A percentile compares a stretch with the other conserved stretches of the same genome.
phyloP scores from a whole-genome alignment of 2,329 filamentous ascomycete species.

The Pseudocercospora vitis region DNA sequence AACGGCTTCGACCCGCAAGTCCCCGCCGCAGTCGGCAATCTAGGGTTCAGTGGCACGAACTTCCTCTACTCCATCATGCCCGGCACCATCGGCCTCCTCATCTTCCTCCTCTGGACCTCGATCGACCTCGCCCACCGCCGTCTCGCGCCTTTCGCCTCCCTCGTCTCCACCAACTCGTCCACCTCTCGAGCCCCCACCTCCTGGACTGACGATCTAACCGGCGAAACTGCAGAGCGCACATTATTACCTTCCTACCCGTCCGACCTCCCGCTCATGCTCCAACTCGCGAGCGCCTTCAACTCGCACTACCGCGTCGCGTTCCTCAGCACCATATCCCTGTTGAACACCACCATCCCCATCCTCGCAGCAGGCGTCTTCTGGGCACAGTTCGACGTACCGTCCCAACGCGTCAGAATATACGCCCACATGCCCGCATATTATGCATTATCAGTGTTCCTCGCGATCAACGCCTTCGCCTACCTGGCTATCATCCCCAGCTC shows the following conservation, averaged over 20 bases:
- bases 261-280: conserved; percentile 62
- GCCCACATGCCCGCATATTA: conserved; percentile 70
- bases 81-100: conserved; percentile 63
- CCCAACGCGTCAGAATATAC: conserved; percentile 62
- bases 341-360: conserved; percentile 64
- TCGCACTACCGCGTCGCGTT: conserved; percentile 66
- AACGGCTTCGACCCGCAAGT: conserved; percentile 72
- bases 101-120: conserved; percentile 67
- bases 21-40: conserved; percentile 42
- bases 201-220: conserved; percentile 42
- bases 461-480: conserved; percentile 66
- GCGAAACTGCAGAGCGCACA: conserved; percentile 61
- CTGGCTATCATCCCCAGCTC: conserved; percentile 68
- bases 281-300: conserved; percentile 59
- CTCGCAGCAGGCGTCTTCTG: conserved; percentile 72
- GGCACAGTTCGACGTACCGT: conserved; percentile 60
- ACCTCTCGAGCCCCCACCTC: conserved; percentile 27
- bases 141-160: conserved; percentile 71
- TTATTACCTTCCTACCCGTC: conserved; percentile 71
- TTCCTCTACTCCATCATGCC: conserved; percentile 83
- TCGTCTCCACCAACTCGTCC: too few relatives aligned
- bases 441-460: conserved; percentile 71
- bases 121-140: conserved; percentile 66
- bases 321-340: conserved; percentile 58
- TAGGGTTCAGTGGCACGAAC: conserved; percentile 79